Base-by-base conservation (phyloP, 1,139 yeast species). In the Diutina siamensis region DNA sequence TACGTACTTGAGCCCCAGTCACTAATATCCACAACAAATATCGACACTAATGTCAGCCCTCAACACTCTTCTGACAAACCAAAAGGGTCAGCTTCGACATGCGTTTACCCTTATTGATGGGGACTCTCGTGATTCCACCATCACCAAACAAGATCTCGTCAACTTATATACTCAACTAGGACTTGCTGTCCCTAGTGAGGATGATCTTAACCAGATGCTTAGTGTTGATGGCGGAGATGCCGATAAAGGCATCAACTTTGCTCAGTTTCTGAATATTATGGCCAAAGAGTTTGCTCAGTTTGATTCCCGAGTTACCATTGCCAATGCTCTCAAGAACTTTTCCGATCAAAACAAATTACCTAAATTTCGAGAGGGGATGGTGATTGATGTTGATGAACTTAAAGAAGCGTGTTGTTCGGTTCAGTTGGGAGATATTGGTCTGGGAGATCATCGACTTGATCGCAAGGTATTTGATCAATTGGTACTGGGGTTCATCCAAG, bases 91-190 rank as follows among this genome's bases (percentile, higher is more conserved):
- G 54, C 63, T 71, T 35, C 55, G 74, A 28, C 68, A 71, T 48
- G 76, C 74, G 1, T 76, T 76, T 55, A 68, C 75, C 12, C 61
- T 87, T 53, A 76, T 89, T n/a, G 97, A 89, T 57, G 85, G 85
- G 35, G 94, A 88, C 33, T 64, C 72, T 50, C 80, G 85, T 35
- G 92, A 87, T 54, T 87, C 92, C 1, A 57, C 63, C 9, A 78
- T 89, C 44, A 68, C 83, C 1, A 59, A 65, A 22, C 65, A 65
- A 1, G 96, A 89, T 58, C 57, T 89, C 50, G 64, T 65, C 38
- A 71, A 73, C 35, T 67, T 84, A 48, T 72, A 81, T 53, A 66
- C 72, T 27, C 56, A 78, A 63, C 46, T 71, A 65, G 64, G 87
- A 1, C 48, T 67, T 38, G 57, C 57, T 61, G 55, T 63, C 3